These are phyloP conservation scores for Nicotiana noctiflora DNA, from an alignment of 257 asterid species.

Conservation along the genomic window DNA sequence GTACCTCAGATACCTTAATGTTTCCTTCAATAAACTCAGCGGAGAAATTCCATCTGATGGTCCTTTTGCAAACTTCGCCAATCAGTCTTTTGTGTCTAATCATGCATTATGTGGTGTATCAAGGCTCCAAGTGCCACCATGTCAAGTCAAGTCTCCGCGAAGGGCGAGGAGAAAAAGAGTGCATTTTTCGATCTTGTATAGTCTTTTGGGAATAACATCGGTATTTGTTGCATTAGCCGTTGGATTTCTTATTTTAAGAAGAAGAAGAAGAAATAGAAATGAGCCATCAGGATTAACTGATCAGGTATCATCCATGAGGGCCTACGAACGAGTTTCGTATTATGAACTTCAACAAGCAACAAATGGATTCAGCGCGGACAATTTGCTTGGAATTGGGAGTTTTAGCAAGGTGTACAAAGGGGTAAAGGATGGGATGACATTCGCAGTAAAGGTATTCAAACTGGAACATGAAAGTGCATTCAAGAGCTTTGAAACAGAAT, in stretches of 20 bases:
- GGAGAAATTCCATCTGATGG: constrained; percentile 21
- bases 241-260: neutral
- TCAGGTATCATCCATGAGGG: neutral
- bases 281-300: neutral
- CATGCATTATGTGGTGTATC: constrained; percentile 17
- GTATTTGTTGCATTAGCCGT: neutral
- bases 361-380: neutral
- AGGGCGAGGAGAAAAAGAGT: neutral
- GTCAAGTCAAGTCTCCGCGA: neutral
- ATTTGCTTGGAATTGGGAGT: constrained; percentile 12
- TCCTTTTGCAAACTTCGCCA: constrained; percentile 15
- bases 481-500: constrained; percentile 7
- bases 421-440: neutral
- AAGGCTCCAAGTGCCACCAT: constrained; percentile 6
- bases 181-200: neutral
- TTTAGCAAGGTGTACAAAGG: constrained; percentile 20
- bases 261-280: neutral
- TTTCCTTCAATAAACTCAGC: constrained; percentile 14
- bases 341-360: constrained; percentile 9
- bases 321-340: neutral
- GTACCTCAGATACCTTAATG: constrained; percentile 1
- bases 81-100: constrained; percentile 16
- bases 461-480: constrained; percentile 11
- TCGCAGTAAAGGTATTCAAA: constrained; percentile 24
- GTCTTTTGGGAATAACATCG: neutral